A percentile compares a stretch with the other conserved stretches of the same genome.
Evolutionary conservation across 1,139 yeast genomes (phyloP).

Genomic region (Wickerhamiella infanticola): DNA sequence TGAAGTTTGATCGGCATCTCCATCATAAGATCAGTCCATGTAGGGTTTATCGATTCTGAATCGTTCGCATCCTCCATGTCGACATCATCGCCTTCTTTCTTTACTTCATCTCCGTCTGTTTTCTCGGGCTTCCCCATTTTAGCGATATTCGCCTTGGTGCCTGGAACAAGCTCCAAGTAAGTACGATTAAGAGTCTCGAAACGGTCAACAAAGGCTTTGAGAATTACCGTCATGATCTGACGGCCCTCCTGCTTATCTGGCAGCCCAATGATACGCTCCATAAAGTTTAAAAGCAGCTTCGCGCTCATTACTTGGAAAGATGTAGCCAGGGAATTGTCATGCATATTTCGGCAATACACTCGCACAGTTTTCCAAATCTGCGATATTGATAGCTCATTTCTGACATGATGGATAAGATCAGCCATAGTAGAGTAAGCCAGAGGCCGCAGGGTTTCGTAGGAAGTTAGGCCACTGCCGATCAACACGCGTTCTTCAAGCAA

Average conservation of each 20-base stretch:
- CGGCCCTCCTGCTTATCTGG: constrained; percentile 78
- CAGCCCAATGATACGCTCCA: constrained; percentile 73
- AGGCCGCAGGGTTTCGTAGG: constrained; percentile 72
- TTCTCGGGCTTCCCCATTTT: not conserved
- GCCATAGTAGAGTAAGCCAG: constrained; percentile 93
- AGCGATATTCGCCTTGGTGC: not conserved
- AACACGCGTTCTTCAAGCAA: constrained; percentile 75
- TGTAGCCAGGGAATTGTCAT: constrained; percentile 69
- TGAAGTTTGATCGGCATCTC: constrained; percentile 34
- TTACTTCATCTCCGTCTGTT: constrained; percentile 1
- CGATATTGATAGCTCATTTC: constrained; percentile 65
- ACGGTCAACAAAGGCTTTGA: constrained; percentile 77
- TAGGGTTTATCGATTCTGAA: constrained; percentile 22
- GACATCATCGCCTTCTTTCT: constrained; percentile 1
- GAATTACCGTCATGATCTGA: constrained; percentile 46
- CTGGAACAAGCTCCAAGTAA: constrained; percentile 24
- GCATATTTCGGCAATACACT: constrained; percentile 66
- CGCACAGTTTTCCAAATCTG: constrained; percentile 83
- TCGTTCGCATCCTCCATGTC: constrained; percentile 6
- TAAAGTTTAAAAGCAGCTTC: constrained; percentile 67
- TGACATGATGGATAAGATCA: constrained; percentile 83
- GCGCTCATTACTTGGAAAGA: constrained; percentile 98
- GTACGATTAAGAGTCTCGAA: constrained; percentile 62
- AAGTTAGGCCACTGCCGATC: constrained; percentile 86
- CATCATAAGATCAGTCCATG: constrained; percentile 32